Conservation (phyloP, 352 stramenopile species). For the Lagenidium giganteum region DNA sequence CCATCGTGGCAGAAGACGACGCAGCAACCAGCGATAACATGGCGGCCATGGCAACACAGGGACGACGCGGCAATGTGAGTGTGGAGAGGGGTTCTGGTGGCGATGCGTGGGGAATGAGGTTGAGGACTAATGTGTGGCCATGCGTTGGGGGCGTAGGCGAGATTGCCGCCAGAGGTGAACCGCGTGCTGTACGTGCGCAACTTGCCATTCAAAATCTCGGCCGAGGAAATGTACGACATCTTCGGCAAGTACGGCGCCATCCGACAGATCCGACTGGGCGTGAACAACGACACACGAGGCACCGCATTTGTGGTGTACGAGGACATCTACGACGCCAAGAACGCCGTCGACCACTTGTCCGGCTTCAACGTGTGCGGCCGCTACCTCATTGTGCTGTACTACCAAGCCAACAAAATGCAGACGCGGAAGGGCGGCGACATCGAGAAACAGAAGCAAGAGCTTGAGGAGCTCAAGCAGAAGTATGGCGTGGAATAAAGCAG, state of each 20-base stretch:
- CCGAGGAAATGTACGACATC: constrained; percentile 99
- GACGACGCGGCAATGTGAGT: constrained; percentile 59
- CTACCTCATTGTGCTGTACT: constrained; percentile 99
- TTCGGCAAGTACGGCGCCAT: constrained; percentile 99
- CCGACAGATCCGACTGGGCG: constrained; percentile 92
- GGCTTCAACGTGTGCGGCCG: constrained; percentile 99
- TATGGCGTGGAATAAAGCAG: constrained; percentile 82
- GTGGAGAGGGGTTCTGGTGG: neutral
- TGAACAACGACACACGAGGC: constrained; percentile 94
- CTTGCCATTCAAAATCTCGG: constrained; percentile 98
- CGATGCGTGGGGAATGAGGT: neutral
- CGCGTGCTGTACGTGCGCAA: constrained; percentile 97
- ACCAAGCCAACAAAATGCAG: constrained; percentile 90
- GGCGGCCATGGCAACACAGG: constrained; percentile 47
- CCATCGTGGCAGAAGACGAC: no score
- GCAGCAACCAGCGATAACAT: no score
- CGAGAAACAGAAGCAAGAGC: constrained; percentile 71
- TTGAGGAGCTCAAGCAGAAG: constrained; percentile 82
- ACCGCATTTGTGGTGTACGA: constrained; percentile 99
- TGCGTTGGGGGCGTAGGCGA: constrained; percentile 29
- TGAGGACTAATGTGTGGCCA: neutral
- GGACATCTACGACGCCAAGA: constrained; percentile 99
- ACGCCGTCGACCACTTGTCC: constrained; percentile 97
- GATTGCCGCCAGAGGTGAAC: constrained; percentile 98
- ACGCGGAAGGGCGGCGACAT: constrained; percentile 36